Base-by-base conservation (phyloP, 2,329 filamentous ascomycete species). In the Neonectria punicea region DNA sequence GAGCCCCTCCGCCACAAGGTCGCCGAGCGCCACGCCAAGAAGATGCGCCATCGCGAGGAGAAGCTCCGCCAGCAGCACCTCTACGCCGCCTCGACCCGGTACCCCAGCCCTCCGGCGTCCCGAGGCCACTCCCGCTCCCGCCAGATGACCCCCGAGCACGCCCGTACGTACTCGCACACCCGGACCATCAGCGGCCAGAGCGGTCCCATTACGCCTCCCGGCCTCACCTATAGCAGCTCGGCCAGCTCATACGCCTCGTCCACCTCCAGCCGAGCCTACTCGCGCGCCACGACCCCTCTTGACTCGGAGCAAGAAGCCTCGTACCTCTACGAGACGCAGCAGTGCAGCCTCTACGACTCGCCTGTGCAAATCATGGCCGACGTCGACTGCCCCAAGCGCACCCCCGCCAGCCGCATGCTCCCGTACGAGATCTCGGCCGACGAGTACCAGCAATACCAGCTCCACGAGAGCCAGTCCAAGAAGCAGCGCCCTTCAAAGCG, bases 1-100 rank as follows among this genome's bases (percentile, higher is more conserved):
- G 90, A 90, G 36, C 95, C 95, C 30, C 92, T 98, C 76, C 92
- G 94, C 67, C 77, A 83, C 49, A 84, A 87, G 66, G 82, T 90
- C 59, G 80, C 83, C 67, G 82, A 82, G 50, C 81, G 84, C 75
- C 81, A 87, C 71, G 79, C 79, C 58, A 83, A 84, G 71, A 85
- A 84, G 78, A 77, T 84, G 73, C 80, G 83, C 69, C 82, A 85
- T 70, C 82, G 81, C 71, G 79, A 84, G 76, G 80, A 83, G 76
- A 81, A 83, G 75, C 74, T 75, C 61, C 77, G 77, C 61, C 80
- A 81, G 69, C 77, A 80, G 68, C 78, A 80, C 64, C 65, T 77
- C 16, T 75, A 78, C 57, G 75, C 76, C 13, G 78, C 79, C 28
- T 74, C 77, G 14, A 67, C 76, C 36, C 77, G 79, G 58, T 83